Percentiles rank a stretch among this genome's conserved stretches.
Conservation (phyloP, 441 rosid species). For the Aleurites moluccanus region DNA sequence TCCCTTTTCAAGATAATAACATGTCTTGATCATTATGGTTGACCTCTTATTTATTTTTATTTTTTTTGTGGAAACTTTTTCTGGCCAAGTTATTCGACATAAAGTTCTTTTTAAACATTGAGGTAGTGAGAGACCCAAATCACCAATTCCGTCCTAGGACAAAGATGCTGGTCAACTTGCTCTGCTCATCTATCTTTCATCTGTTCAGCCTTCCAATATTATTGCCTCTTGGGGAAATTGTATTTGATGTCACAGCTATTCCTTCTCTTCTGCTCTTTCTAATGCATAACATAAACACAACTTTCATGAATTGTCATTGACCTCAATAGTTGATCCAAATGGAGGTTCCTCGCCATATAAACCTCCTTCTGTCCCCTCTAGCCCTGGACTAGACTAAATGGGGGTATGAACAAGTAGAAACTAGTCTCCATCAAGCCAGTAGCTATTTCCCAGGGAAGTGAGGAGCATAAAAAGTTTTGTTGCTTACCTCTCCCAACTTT, state of each 20-base stretch:
- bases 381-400: neutral
- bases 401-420: neutral
- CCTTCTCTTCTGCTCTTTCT: neutral
- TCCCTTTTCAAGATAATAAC: neutral
- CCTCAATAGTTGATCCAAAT: neutral
- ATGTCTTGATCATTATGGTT: neutral
- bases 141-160: neutral
- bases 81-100: neutral
- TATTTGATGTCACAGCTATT: no score
- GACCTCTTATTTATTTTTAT: no score
- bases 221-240: neutral
- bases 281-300: neutral
- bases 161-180: neutral
- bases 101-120: neutral
- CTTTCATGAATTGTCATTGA: neutral
- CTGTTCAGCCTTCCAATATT: neutral
- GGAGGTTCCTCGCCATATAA: neutral
- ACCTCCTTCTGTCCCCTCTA: neutral
- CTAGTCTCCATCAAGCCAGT: neutral
- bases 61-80: neutral
- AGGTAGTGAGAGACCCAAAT: neutral
- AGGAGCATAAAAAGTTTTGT: neutral
- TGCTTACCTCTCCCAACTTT: neutral
- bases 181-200: neutral
- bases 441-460: neutral